Evolutionary conservation across 805 yeast species (phyloP).

Genomic region (Cyberlindnera maritima): DNA sequence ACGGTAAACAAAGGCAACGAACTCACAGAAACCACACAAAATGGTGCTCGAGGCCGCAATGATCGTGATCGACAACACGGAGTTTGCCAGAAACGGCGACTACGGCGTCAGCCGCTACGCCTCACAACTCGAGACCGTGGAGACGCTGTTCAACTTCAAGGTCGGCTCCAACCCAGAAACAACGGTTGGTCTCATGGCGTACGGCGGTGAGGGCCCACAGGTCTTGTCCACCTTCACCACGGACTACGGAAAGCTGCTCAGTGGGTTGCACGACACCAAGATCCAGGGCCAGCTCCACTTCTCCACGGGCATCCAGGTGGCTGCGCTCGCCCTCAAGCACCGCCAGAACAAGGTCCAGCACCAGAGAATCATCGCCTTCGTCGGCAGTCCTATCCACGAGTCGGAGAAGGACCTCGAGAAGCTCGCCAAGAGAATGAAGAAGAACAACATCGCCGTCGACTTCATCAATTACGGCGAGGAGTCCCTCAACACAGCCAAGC

Average conservation of each 20-base stretch:
- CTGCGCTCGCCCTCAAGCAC: conserved; percentile 89
- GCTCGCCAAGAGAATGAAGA: conserved; percentile 89
- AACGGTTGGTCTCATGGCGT: conserved; percentile 86
- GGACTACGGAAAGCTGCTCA: conserved; percentile 80
- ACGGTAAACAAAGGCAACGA: not conserved
- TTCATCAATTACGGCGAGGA: conserved; percentile 92
- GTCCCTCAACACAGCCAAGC: conserved; percentile 65
- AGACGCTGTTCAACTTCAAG: conserved; percentile 80
- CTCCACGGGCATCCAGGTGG: conserved; percentile 86
- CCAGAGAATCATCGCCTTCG: conserved; percentile 86
- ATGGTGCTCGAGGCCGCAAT: conserved; percentile 97
- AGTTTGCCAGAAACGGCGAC: conserved; percentile 94
- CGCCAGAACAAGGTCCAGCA: conserved; percentile 92
- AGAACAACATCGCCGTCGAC: conserved; percentile 88
- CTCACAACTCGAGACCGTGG: conserved; percentile 90
- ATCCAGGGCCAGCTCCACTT: conserved; percentile 69
- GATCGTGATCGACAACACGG: conserved; percentile 93
- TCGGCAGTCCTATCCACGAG: conserved; percentile 81
- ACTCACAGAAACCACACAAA: conserved; percentile 8
- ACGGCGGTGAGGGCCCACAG: conserved; percentile 82
- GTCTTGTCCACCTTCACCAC: conserved; percentile 87
- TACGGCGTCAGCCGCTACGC: conserved; percentile 83
- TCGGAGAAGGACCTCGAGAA: conserved; percentile 69
- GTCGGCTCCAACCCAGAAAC: conserved; percentile 89
- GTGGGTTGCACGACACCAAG: conserved; percentile 78